Base-by-base conservation (phyloP, 441 rosid species). In the Aquilaria agallochum region DNA sequence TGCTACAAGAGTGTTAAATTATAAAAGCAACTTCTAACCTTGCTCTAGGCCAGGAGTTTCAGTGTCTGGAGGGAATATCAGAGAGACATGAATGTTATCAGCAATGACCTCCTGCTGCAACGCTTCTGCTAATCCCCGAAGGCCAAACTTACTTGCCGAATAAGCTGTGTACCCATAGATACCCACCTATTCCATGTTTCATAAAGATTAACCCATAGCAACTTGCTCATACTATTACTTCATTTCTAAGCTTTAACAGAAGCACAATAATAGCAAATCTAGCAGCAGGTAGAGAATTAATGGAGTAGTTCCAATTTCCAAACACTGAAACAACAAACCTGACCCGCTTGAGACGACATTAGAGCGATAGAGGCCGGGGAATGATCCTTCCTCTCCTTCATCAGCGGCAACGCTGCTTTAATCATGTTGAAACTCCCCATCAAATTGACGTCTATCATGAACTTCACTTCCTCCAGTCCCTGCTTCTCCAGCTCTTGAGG, bases 81-180 rank as follows among this genome's bases (percentile, higher is more conserved):
- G 85, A 50, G 97, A 83, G 60, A 95, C 83, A 72, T 85, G 96
- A 40, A 95, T 86, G 59, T 83, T 71, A 73, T 89, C 95, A 2
- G 67, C 82, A 67, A 95, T 86, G 52, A 89, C 87, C 77, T 91
- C 97, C 66, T 95, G 99, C 50, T 95, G 97, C 81, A 95, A 69
- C 44, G 97, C 93, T 70, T 95, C 96, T n/a, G 95, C 99, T 72
- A 95, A 74, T 55, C 99, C 99, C 33, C 94, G 79, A 3, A 91
- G 91, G n/a, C 91, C 99, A 61, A 86, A 95, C 75, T 91, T 95
- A 70, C 82, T 89, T 3, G 95, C 97, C 2, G 87, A 84, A 72
- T 91, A 95, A 14, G 89, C 97, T 47, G 97, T 77, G 79, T 92
- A 88, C n/a, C 96, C 98, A 68, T 88, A 89, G n/a, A 95, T 66